Evolutionary conservation across 345 rosid genomes (phyloP).

Genomic region (Gossypium anomalum): DNA sequence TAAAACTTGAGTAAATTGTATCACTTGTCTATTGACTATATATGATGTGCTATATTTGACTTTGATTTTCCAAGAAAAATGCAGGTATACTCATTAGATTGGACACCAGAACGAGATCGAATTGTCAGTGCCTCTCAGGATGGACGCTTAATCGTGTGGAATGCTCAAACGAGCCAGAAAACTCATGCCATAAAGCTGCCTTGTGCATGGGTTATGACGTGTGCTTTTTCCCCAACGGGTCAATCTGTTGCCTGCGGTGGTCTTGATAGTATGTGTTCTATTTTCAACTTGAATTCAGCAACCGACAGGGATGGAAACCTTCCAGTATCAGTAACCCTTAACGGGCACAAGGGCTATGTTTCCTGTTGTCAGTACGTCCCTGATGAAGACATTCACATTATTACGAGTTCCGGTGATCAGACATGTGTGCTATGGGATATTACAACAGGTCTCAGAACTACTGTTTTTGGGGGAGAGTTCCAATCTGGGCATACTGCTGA

Average conservation of each 20-base stretch:
- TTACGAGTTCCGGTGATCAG: conserved; percentile 88
- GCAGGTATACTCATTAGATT: conserved; percentile 87
- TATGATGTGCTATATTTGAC: neutral
- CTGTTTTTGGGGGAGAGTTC: conserved; percentile 94
- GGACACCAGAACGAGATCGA: conserved; percentile 83
- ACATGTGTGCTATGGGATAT: conserved; percentile 96
- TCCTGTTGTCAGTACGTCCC: conserved; percentile 94
- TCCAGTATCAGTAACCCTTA: conserved; percentile 74
- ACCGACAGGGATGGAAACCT: conserved; percentile 78
- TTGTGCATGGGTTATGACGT: conserved; percentile 97
- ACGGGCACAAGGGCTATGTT: conserved; percentile 90
- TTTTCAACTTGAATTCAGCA: conserved; percentile 80
- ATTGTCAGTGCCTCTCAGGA: conserved; percentile 97
- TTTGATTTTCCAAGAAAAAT: conserved; percentile 13
- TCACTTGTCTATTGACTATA: neutral
- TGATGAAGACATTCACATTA: conserved; percentile 75
- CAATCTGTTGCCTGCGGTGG: conserved; percentile 98
- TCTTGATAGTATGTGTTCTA: conserved; percentile 87
- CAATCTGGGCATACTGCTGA: conserved; percentile 97
- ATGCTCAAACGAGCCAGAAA: conserved; percentile 95
- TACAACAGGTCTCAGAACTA: conserved; percentile 88
- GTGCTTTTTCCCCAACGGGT: conserved; percentile 92
- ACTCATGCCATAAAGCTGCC: conserved; percentile 93
- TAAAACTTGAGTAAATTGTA: neutral
- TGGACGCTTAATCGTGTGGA: conserved; percentile 93